Evolutionary conservation across 192 early-diverging fungal genomes (phyloP), one percentile per base, ranked within the genome.

Genomic region (Backusella sp.): DNA sequence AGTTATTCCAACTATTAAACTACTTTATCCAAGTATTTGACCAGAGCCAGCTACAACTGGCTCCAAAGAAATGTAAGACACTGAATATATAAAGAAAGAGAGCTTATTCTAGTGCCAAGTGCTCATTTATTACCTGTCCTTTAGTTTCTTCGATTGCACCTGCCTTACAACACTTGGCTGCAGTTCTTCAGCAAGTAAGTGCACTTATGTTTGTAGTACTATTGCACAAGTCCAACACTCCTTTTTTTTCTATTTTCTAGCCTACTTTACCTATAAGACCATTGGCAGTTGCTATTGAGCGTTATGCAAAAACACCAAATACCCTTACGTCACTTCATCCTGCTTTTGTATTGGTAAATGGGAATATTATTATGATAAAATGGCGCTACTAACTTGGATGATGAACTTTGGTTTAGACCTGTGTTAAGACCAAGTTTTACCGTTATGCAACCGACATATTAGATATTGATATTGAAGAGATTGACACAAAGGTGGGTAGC

Each of bases 371-470:
- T n/a, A n/a, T 15, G 30, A 69, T 39, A 21, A 32, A 12, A 68
- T 30, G 4, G 17, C 0, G 34, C 19, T 73, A 34, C 7, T 42
- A 34, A 66, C 35, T 52, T 26, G 39, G 28, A 66, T 56, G 46
- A 14, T 32, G 3, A 32, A 32, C 32, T 32, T 42, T 30, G 34
- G 42, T 39, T 12, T 75, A 88, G 85, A 80, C 79, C 34, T 87
- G 84, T 72, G 17, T 89, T 26, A 59, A 88, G 70, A 78, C 80
- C 49, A 87, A 85, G 68, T 80, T 80, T 28, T 86, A 86, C 67
- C 86, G 76, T 23, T 86, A 84, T 66, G 81, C 86, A 26, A 30
- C 87, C 1, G 79, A 78, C 30, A 84, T 90, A 23, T 74, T 90
- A 11, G 76, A 90, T 35, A 77, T 74, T 19, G 86, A 87, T 66